Percentiles rank a stretch among this genome's conserved stretches.
These are phyloP conservation scores for Aphanomyces invadans DNA, from an alignment of 352 stramenopile genomes.

Conservation along the genomic window DNA sequence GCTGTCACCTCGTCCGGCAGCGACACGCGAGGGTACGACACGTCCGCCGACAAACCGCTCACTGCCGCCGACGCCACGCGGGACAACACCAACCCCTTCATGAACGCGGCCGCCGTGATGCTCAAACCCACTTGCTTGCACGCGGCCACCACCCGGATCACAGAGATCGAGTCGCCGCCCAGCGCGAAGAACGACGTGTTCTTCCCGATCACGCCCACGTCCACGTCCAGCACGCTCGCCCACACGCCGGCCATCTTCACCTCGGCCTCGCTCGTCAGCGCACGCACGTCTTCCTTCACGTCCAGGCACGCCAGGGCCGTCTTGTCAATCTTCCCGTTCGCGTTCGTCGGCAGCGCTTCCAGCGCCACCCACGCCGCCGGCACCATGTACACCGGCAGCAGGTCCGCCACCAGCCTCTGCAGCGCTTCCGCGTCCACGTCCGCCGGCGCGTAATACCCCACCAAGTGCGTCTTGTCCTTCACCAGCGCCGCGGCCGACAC, in stretches of 20 bases:
- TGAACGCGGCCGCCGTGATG: background rate
- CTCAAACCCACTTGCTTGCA: background rate
- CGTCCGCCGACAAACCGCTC: background rate
- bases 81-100: background rate
- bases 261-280: conserved; percentile 49
- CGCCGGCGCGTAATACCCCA: conserved; percentile 86
- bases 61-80: background rate
- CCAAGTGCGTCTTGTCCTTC: conserved; percentile 87
- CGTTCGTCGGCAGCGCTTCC: conserved; percentile 73
- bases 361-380: conserved; percentile 76
- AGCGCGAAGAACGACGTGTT: conserved; percentile 74
- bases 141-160: background rate
- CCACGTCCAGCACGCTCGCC: conserved; percentile 56
- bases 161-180: conserved; percentile 39
- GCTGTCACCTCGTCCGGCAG: background rate
- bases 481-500: conserved; percentile 87
- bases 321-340: conserved; percentile 84
- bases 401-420: conserved; percentile 59
- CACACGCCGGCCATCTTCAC: conserved; percentile 50
- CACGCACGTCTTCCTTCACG: conserved; percentile 34
- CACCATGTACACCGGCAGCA: conserved; percentile 77
- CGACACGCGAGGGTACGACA: background rate
- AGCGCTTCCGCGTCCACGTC: conserved; percentile 59
- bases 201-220: conserved; percentile 45
- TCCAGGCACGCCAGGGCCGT: conserved; percentile 84